These are phyloP conservation scores for Hyparrhenia diplandra DNA, from an alignment of 176 grass and related monocot genomes.

Conservation along the genomic window DNA sequence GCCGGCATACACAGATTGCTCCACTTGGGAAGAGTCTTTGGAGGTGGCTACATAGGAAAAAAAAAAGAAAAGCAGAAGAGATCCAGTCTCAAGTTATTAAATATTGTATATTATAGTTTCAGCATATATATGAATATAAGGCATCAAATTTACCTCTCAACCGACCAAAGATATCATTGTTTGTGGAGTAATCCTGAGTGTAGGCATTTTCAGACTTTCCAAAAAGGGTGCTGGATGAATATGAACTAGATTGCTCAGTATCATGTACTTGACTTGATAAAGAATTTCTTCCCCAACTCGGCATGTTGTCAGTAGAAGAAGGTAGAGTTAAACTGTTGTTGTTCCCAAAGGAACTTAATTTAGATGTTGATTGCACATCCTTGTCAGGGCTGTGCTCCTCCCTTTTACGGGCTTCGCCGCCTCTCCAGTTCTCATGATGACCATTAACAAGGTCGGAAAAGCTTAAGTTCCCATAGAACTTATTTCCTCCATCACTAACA, in stretches of 20 bases:
- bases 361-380: slow-evolving; percentile 24
- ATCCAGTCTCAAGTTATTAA: not conserved
- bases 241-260: slow-evolving; percentile 27
- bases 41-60: slow-evolving; percentile 19
- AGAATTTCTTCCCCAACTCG: slow-evolving; percentile 41
- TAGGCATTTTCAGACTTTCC: slow-evolving; percentile 39
- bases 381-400: slow-evolving; percentile 31
- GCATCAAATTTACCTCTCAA: slow-evolving; percentile 33
- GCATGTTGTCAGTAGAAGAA: slow-evolving; percentile 3
- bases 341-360: slow-evolving; percentile 31
- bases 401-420: slow-evolving; percentile 19
- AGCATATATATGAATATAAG: not conserved
- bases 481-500: slow-evolving; percentile 31
- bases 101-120: slow-evolving; percentile 2
- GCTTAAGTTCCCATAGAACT: slow-evolving; percentile 52
- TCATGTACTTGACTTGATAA: slow-evolving; percentile 21
- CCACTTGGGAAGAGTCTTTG: slow-evolving; percentile 40
- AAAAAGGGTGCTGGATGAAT: slow-evolving; percentile 22
- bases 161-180: slow-evolving; percentile 39
- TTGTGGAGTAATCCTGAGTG: slow-evolving; percentile 30
- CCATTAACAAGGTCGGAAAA: slow-evolving; percentile 75
- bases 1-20: slow-evolving; percentile 27
- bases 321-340: slow-evolving; percentile 14
- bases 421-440: slow-evolving; percentile 71
- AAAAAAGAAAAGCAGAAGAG: slow-evolving; percentile 17